Percentiles rank a stretch among this genome's conserved stretches.
Evolutionary conservation across 1,284 basidiomycete species (phyloP).

Genomic region (Ceratobasidium papillatum): DNA sequence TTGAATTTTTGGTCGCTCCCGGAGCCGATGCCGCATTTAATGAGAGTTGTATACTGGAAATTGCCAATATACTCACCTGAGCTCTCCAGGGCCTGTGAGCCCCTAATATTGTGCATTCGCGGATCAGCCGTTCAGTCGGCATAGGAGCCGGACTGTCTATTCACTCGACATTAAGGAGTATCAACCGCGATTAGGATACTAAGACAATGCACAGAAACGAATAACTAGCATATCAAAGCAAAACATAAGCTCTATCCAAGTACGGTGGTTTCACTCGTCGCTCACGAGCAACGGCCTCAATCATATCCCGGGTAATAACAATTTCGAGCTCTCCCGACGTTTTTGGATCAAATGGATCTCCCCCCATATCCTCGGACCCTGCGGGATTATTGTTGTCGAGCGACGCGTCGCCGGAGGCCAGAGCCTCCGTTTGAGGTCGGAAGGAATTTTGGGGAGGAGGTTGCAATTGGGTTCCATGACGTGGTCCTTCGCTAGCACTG

Average conservation of each 20-base stretch:
- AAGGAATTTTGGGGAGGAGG: not conserved
- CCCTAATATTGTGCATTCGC: not conserved
- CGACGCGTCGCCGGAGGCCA: not conserved
- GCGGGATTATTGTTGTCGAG: slow-evolving; percentile 14
- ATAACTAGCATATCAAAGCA: slow-evolving; percentile 42
- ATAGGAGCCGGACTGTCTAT: not conserved
- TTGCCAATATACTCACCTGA: slow-evolving; percentile 5
- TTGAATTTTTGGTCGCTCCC: not conserved
- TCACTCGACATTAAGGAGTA: not conserved
- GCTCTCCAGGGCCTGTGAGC: not conserved
- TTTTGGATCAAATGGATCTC: slow-evolving; percentile 45
- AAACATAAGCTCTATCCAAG: slow-evolving; percentile 45
- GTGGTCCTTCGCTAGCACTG: not conserved
- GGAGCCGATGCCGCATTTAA: not conserved
- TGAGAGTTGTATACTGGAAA: not conserved
- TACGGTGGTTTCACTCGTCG: slow-evolving; percentile 63
- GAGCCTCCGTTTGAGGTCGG: slow-evolving; percentile 5
- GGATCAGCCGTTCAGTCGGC: not conserved
- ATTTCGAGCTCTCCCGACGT: slow-evolving; percentile 55
- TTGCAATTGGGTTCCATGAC: not conserved
- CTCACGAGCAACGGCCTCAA: slow-evolving; percentile 72
- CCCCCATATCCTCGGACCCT: slow-evolving; percentile 6
- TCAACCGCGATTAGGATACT: not conserved
- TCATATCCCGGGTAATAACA: slow-evolving; percentile 73
- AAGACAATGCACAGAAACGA: not conserved